Evolutionary conservation across 1,284 basidiomycete species (phyloP).

Genomic region (Ganoderma multipileum): DNA sequence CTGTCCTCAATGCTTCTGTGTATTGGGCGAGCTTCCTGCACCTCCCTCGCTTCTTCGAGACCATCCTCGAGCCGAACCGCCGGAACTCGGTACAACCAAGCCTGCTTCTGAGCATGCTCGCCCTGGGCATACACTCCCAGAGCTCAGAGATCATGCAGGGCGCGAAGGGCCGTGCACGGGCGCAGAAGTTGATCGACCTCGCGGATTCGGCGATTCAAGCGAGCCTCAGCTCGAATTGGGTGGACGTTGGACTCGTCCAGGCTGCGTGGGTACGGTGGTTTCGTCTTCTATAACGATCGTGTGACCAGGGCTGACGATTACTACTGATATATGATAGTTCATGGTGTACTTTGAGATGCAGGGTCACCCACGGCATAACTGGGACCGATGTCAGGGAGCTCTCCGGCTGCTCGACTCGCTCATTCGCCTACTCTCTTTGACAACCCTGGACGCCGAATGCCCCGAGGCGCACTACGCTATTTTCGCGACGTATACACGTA

Average conservation of each 20-base stretch:
- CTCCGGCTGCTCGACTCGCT: conserved; percentile 69
- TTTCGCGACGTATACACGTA: background rate
- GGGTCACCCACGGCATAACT: conserved; percentile 63
- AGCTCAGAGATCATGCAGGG: conserved; percentile 62
- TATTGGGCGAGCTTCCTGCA: conserved; percentile 79
- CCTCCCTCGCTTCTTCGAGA: conserved; percentile 66
- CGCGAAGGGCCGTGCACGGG: conserved; percentile 53
- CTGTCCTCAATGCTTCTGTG: conserved; percentile 64
- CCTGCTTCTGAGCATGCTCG: conserved; percentile 65
- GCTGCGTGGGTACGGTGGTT: conserved; percentile 69
- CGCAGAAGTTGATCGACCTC: conserved; percentile 63
- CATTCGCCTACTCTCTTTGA: conserved; percentile 65
- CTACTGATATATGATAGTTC: conserved; percentile 47
- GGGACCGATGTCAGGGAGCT: conserved; percentile 57
- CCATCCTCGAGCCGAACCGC: conserved; percentile 57
- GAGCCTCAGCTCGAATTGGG: conserved; percentile 69
- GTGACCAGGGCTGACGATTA: too few relatives aligned
- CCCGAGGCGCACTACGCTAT: conserved; percentile 6
- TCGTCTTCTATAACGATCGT: too few relatives aligned
- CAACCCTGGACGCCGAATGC: conserved; percentile 28
- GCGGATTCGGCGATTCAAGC: conserved; percentile 74
- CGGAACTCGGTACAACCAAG: conserved; percentile 70
- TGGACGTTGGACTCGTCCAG: conserved; percentile 74
- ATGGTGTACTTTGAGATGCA: conserved; percentile 75
- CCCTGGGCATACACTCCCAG: conserved; percentile 70